phyloP scores from a whole-genome alignment of 192 early-diverging fungal genomes.

The Coemansia sp. region DNA sequence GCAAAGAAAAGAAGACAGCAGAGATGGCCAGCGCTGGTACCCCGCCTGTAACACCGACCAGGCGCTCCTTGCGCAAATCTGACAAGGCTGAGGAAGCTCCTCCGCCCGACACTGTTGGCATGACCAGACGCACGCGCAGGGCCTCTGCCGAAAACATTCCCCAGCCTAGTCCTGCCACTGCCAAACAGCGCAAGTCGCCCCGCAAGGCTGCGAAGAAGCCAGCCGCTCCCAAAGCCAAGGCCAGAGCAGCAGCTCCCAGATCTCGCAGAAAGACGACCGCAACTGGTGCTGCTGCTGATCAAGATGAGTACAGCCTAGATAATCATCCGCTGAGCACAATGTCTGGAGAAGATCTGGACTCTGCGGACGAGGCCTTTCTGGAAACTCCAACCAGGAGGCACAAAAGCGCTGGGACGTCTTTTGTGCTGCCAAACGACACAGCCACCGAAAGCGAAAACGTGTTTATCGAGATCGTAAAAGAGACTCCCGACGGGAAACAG shows the following conservation, averaged over 20 bases:
- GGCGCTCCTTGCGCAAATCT: neutral
- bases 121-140: constrained; percentile 22
- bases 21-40: neutral
- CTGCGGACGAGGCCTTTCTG: constrained; percentile 13
- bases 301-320: neutral
- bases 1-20: neutral
- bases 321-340: neutral
- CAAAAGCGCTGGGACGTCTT: constrained; percentile 1
- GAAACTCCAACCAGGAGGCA: constrained; percentile 26
- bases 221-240: neutral
- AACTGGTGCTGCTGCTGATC: neutral
- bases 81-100: constrained; percentile 1
- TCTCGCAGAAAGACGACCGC: neutral
- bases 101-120: constrained; percentile 32
- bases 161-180: constrained; percentile 1
- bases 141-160: constrained; percentile 4
- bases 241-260: neutral
- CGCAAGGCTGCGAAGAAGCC: neutral
- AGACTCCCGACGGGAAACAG: constrained; percentile 1
- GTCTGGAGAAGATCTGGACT: constrained; percentile 5
- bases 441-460: neutral
- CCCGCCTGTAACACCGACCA: constrained; percentile 7
- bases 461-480: constrained; percentile 12
- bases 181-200: constrained; percentile 19
- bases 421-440: neutral